Evolutionary conservation across 192 early-diverging fungal species (phyloP), one percentile per base, ranked within the genome.

Genomic region (Coemansia reversa): DNA sequence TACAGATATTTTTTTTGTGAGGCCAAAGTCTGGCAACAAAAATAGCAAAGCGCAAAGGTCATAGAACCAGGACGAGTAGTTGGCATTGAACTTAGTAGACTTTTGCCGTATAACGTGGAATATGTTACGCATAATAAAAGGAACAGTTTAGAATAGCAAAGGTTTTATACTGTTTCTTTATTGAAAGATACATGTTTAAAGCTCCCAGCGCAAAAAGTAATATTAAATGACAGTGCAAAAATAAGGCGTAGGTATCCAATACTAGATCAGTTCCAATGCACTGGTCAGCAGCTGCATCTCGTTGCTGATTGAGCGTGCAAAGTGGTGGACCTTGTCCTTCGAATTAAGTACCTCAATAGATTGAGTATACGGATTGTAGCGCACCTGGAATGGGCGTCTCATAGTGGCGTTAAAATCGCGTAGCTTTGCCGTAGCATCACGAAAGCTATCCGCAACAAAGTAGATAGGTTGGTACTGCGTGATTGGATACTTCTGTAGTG

Each of bases 381-480:
- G 87, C 39, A 94, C 89, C 47, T 89, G 88, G 84, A 95, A 98
- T 19, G 94, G 94, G 6, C 96, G 88, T 24, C 88, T 81, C 75
- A 92, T 83, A 5, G 71, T 77, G 19, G 82, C 70, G 62, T 93
- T 91, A 75, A 90, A 94, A 61, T 93, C 91, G 29, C 91, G 89
- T 51, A 98, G 88, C 67, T 94, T 87, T 62, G 89, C 86, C 74
- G 95, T 94, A 28, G 94, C 93, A 74, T 94, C 92, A 67, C 88
- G 90, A 84, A 98, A 98, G 45, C 89, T 92, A 12, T 94, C 92
- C 1, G 94, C 94, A 4, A 98, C 92, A 87, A 93, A 98, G 75
- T 98, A 98, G 16, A 90, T 63, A 18, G 93, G 93, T 82, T 98
- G 96, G 87, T 91, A 98, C 72, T 93, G 84, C 2, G 93, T 95